These are phyloP conservation scores for Bruguiera parviflora DNA, from an alignment of 345 rosid genomes.

Conservation along the genomic window DNA sequence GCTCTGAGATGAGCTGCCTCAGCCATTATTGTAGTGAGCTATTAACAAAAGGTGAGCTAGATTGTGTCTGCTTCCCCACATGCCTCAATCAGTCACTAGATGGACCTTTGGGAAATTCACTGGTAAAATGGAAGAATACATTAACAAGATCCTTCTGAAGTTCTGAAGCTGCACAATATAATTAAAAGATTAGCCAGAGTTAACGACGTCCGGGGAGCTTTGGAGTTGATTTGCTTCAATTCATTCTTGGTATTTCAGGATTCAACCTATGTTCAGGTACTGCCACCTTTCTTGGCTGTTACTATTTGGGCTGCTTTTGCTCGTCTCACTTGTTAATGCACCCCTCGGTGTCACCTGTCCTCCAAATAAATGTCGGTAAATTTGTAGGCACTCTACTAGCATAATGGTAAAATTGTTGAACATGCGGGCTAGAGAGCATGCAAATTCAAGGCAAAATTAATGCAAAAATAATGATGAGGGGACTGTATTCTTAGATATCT, in stretches of 20 bases:
- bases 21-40: background rate
- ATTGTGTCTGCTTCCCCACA: background rate
- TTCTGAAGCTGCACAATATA: background rate
- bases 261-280: slow-evolving; percentile 11
- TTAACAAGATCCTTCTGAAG: slow-evolving; percentile 2
- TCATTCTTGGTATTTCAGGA: slow-evolving; percentile 1
- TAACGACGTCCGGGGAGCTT: background rate
- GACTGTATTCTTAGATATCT: no score
- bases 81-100: background rate
- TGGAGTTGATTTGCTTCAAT: slow-evolving; percentile 3
- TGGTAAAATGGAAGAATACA: background rate
- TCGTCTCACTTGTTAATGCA: background rate
- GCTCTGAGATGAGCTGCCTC: background rate
- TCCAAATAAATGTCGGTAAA: background rate
- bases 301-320: background rate
- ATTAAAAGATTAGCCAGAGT: slow-evolving; percentile 8
- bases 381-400: no score
- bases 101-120: background rate
- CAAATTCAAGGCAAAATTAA: no score
- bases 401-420: no score
- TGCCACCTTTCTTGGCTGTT: background rate
- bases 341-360: background rate
- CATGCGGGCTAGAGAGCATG: no score
- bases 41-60: background rate
- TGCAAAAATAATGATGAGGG: no score